Evolutionary conservation across 805 yeast species (phyloP), one percentile per base, ranked within the genome.

Genomic region (Metschnikowia henanensis): DNA sequence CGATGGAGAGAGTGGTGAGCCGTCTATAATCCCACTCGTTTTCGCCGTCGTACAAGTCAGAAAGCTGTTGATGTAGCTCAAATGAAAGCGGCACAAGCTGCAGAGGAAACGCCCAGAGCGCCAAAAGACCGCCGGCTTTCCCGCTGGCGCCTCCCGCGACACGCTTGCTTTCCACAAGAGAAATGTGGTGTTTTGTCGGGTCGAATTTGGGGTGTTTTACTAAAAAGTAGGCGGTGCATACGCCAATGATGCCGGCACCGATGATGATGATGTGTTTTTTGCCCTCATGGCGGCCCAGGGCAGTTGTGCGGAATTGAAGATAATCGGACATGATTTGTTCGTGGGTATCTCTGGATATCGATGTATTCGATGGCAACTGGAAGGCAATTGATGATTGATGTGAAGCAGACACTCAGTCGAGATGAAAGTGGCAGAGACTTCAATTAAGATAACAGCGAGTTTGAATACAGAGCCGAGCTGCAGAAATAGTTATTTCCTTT

Each of bases 131-230:
- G 35, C 98, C 99, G 6, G 99, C 98, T 58, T 92, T 94, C 43
- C 99, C 99, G 32, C 89, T 80, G 16, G 99, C 98, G 37, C 97
- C 98, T 40, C 97, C 95, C 0, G 98, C 99, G 5, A 95, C 95
- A 56, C 96, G 74, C 50, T 87, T 88, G 40, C 92, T 82, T 64
- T 92, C 99, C 12, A 94, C 61, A 16, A 92, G 77, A 6, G 96
- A 87, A 51, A 92, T 87, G 57, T 87, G 90, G 59, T 87, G 82
- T 45, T 79, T 83, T 25, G 72, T 69, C 0, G 87, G 80, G 55
- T 85, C 84, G 62, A 82, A 92, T 43, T 77, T 75, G 2, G 95
- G 92, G 62, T 92, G 98, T 45, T 77, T 77, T 2, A 94, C 86
- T 30, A 94, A 64, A 58, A 83, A 92, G 65, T 87, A 94, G 1